phyloP scores from a whole-genome alignment of 352 stramenopile genomes.

The Pythium brassicae region DNA sequence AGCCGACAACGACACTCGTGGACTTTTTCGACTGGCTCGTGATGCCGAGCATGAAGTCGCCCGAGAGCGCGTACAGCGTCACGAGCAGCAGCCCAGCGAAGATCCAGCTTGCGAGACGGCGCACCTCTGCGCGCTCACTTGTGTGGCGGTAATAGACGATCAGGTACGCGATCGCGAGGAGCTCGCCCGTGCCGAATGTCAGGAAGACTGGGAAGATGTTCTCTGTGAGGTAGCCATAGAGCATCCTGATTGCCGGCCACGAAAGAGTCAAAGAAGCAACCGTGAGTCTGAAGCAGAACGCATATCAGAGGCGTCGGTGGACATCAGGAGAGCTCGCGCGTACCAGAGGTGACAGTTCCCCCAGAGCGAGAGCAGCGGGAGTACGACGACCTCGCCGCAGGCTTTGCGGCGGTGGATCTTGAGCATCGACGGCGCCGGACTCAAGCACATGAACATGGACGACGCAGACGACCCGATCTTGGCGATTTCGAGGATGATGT shows the following conservation, averaged over 20 bases:
- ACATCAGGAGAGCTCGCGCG: background rate
- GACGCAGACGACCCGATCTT: constrained; percentile 14
- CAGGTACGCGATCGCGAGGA: constrained; percentile 24
- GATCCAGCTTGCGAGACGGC: constrained; percentile 12
- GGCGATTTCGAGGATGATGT: constrained; percentile 24
- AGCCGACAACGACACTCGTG: constrained; percentile 26
- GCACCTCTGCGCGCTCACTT: constrained; percentile 17
- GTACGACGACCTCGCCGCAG: constrained; percentile 26
- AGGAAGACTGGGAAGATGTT: constrained; percentile 36
- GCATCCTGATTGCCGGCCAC: constrained; percentile 14
- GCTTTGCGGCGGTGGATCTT: constrained; percentile 21
- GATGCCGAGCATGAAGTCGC: constrained; percentile 22
- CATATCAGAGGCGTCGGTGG: too few relatives aligned
- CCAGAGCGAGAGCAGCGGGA: constrained; percentile 29
- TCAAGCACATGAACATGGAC: constrained; percentile 20
- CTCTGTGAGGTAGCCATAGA: constrained; percentile 30
- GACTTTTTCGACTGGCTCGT: constrained; percentile 22
- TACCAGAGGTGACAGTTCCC: constrained; percentile 34
- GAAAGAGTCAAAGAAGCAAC: background rate
- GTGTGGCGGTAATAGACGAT: constrained; percentile 29
- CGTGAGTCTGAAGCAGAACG: background rate
- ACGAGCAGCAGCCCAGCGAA: constrained; percentile 21
- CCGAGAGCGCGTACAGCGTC: constrained; percentile 23
- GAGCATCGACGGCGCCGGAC: constrained; percentile 24
- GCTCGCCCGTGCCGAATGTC: constrained; percentile 25